Base-by-base conservation (phyloP, 163 green algal species). In the Volvox carteri region DNA sequence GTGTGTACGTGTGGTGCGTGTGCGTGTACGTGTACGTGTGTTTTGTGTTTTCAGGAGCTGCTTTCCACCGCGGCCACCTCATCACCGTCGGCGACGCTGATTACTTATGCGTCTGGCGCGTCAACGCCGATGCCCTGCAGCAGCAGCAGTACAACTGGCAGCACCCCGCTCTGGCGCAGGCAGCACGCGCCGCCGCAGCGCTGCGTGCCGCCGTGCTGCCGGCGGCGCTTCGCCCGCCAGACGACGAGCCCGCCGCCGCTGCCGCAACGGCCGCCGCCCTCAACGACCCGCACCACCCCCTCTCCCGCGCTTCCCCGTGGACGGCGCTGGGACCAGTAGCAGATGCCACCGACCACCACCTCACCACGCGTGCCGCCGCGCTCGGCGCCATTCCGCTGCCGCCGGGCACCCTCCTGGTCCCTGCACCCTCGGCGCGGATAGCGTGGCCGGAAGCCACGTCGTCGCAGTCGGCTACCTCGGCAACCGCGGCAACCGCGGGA, bases 51-150 rank as follows among this genome's bases (percentile, higher is more conserved):
- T 19, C 54, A 78, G 67, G 60, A 30, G n/a, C 52, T 5, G 77
- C 81, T 21, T 89, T 93, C 58, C 72, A 86, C 46, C 67, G 79
- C 62, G 78, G 86, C 79, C 80, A 93, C 78, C 88, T 96, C 12
- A 85, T 95, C 74, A 92, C 84, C 0, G 91, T 92, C 25, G 90
- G 92, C 28, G 87, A 93, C 3, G 87, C 77, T 30, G 86, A 92
- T 33, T 72, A 54, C 67, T 72, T 93, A 25, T 90, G 89, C 50
- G 78, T 94, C 25, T 95, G 91, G 91, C 89, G 84, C 62, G 39
- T 92, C 48, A 81, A 6, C 25, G 83, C 83, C 4, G 83, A 88
- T 70, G 35, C 46, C 0, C 39, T 19, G 83, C 68, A 41, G 30
- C 42, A 52, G 0, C 33, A 58, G 23, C 41, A 35, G 50, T n/a